Evolutionary conservation across 2,329 filamentous ascomycete genomes (phyloP).

Genomic region (Claviceps spartinae): DNA sequence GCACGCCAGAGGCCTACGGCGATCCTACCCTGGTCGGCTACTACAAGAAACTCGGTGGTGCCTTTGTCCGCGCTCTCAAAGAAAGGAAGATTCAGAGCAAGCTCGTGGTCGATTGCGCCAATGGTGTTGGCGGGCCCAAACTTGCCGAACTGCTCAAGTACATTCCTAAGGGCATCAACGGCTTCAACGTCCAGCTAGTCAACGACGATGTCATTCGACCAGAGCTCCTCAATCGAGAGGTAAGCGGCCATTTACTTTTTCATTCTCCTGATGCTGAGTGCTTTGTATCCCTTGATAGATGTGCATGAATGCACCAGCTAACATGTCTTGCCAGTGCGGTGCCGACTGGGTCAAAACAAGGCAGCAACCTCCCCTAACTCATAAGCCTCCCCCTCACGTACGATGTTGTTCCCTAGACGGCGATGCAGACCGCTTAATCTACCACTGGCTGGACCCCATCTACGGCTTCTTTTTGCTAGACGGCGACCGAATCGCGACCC

Average conservation of each 20-base stretch:
- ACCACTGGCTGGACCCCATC: conserved; percentile 79
- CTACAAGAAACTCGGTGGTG: conserved; percentile 78
- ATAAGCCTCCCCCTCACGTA: conserved; percentile 60
- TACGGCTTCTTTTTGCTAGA: conserved; percentile 85
- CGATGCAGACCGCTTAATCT: conserved; percentile 89
- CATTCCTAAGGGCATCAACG: conserved; percentile 55
- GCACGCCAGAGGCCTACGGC: conserved; percentile 76
- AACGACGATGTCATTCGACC: conserved; percentile 90
- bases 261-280: background rate
- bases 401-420: conserved; percentile 88
- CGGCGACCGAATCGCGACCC: conserved; percentile 89
- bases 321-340: conserved; percentile 50
- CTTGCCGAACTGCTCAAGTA: conserved; percentile 74
- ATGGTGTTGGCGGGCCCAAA: conserved; percentile 91
- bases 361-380: conserved; percentile 75
- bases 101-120: conserved; percentile 86
- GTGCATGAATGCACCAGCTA: background rate
- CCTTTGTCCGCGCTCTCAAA: conserved; percentile 73
- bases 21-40: conserved; percentile 83
- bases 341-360: conserved; percentile 97
- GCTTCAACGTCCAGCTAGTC: conserved; percentile 70
- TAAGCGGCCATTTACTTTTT: conserved; percentile 27
- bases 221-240: conserved; percentile 77
- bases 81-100: conserved; percentile 59
- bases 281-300: too few species aligned